Conservation (phyloP, 2,329 filamentous ascomycete genomes). For the Madurella fahalii region DNA sequence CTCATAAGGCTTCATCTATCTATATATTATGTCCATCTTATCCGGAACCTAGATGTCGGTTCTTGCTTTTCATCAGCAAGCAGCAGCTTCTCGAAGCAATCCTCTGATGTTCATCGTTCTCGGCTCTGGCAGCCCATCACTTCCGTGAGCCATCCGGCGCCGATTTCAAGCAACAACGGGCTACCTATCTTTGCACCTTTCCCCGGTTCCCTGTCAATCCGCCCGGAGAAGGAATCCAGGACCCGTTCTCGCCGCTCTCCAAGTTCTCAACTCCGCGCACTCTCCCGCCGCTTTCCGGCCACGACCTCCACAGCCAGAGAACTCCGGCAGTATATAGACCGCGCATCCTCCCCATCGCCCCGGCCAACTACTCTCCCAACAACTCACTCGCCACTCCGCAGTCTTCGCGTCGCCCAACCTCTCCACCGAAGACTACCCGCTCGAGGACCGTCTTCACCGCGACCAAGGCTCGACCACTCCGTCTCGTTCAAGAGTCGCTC, state of each 20-base stretch:
- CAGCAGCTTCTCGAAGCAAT: slow-evolving; percentile 8
- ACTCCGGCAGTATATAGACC: slow-evolving; percentile 3
- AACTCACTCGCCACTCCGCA: neutral
- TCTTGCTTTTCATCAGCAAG: slow-evolving; percentile 4
- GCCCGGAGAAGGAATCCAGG: slow-evolving; percentile 17
- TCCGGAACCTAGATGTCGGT: neutral
- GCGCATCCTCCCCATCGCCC: slow-evolving; percentile 14
- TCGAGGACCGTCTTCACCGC: slow-evolving; percentile 18
- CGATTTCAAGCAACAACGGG: slow-evolving; percentile 18
- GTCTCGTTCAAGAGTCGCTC: slow-evolving; percentile 22
- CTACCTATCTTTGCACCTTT: slow-evolving; percentile 21
- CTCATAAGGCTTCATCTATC: neutral
- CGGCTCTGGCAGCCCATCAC: slow-evolving; percentile 22
- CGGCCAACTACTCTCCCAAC: neutral
- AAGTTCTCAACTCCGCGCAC: slow-evolving; percentile 13
- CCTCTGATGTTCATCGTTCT: neutral
- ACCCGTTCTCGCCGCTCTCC: slow-evolving; percentile 1
- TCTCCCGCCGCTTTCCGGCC: slow-evolving; percentile 13
- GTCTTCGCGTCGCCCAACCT: neutral
- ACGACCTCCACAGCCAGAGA: slow-evolving; percentile 8
- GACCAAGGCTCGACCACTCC: slow-evolving; percentile 23
- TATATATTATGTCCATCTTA: slow-evolving; percentile 8
- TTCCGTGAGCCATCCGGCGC: slow-evolving; percentile 9
- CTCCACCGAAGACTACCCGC: slow-evolving; percentile 1
- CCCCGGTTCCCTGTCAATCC: slow-evolving; percentile 22